Percentiles rank a stretch among this genome's conserved stretches.
phyloP scores from a whole-genome alignment of 192 early-diverging fungal genomes.

The Ambispora gerdemannii region DNA sequence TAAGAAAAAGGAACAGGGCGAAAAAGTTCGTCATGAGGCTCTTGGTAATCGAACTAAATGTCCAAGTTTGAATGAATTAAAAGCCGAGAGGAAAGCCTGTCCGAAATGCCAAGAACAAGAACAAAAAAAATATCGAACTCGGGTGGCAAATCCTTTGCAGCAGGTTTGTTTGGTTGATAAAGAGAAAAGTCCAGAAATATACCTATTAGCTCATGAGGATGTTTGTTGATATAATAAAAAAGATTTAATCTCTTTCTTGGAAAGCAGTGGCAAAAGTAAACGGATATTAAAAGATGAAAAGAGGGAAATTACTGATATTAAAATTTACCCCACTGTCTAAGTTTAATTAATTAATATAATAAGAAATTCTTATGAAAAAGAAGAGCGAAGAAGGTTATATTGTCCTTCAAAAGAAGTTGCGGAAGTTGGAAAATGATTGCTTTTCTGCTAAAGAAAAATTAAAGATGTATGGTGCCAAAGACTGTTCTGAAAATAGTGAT shows the following conservation, averaged over 20 bases:
- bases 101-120: not conserved
- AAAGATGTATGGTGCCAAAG: too few relatives aligned
- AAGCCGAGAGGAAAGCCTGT: not conserved
- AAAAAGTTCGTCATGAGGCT: not conserved
- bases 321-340: too few relatives aligned
- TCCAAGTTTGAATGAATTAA: slow-evolving; percentile 8
- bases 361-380: too few relatives aligned
- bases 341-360: too few relatives aligned
- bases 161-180: slow-evolving; percentile 10
- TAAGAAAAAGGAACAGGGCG: slow-evolving; percentile 5
- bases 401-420: too few relatives aligned
- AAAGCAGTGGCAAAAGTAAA: not conserved
- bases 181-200: slow-evolving; percentile 11
- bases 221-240: slow-evolving; percentile 25
- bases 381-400: too few relatives aligned
- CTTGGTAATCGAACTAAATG: slow-evolving; percentile 3
- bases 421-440: too few relatives aligned
- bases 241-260: slow-evolving; percentile 18
- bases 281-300: not conserved
- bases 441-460: too few relatives aligned
- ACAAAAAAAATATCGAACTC: not conserved
- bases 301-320: slow-evolving; percentile 23
- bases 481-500: too few relatives aligned
- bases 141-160: slow-evolving; percentile 5
- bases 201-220: slow-evolving; percentile 3